Percentiles rank a stretch among this genome's conserved stretches.
Conservation (phyloP, 768 basidiomycete genomes). For the Pulveroboletus sp. region DNA sequence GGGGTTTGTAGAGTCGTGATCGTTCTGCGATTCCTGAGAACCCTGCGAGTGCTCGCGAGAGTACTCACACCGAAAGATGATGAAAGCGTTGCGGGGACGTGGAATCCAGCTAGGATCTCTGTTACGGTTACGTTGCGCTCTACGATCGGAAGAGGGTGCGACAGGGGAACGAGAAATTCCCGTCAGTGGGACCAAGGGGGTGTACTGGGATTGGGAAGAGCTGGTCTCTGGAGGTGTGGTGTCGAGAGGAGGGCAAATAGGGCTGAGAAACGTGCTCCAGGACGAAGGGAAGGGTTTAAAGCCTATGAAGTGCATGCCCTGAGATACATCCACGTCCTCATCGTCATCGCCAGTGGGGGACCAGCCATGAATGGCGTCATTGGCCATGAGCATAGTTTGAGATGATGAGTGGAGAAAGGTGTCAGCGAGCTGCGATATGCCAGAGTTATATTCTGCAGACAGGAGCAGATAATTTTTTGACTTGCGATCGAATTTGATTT, state of each 20-base stretch:
- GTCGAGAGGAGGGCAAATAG: constrained; percentile 17
- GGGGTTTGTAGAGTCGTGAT: constrained; percentile 11
- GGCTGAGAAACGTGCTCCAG: constrained; percentile 2
- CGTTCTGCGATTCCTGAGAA: constrained; percentile 34
- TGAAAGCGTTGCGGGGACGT: constrained; percentile 66
- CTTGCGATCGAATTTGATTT: too few species aligned
- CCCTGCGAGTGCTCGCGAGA: constrained; percentile 35
- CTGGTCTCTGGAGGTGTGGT: neutral
- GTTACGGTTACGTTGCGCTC: constrained; percentile 36
- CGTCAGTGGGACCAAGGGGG: neutral
- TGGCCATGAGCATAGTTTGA: constrained; percentile 8
- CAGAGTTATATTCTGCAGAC: constrained; percentile 1
- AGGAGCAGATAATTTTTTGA: too few species aligned
- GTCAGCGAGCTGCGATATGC: neutral
- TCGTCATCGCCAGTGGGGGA: constrained; percentile 26
- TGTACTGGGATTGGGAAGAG: neutral
- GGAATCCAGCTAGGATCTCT: constrained; percentile 57
- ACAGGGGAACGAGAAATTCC: constrained; percentile 4
- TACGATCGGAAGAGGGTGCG: constrained; percentile 37
- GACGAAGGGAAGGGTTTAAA: constrained; percentile 2
- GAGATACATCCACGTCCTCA: constrained; percentile 24
- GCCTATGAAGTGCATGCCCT: constrained; percentile 9
- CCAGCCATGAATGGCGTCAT: constrained; percentile 22
- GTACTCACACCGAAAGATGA: constrained; percentile 69
- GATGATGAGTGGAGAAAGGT: neutral